Conservation (phyloP, 1,284 basidiomycete species). For the Ceratobasidium sp. region DNA sequence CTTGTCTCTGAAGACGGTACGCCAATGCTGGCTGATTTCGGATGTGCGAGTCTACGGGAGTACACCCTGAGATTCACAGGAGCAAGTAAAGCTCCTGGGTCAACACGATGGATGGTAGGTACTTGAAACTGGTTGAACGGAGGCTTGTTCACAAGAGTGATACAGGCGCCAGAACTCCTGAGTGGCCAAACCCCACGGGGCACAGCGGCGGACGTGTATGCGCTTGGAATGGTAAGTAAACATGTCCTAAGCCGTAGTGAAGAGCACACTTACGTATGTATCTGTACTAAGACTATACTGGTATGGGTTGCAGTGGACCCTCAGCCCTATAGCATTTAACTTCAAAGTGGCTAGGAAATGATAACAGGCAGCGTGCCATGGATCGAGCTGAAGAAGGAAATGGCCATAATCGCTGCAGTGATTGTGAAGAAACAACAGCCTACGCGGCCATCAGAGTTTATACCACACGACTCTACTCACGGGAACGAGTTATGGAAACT, state of each 20-base stretch:
- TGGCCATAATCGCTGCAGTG: no score
- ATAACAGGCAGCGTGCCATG: no score
- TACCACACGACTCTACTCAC: no score
- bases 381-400: no score
- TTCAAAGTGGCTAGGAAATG: no score
- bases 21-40: neutral
- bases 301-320: neutral
- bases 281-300: neutral
- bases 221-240: constrained; percentile 17
- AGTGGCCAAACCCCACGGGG: no score
- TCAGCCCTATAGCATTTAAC: no score
- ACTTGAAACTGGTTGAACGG: neutral
- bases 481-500: no score
- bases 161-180: no score
- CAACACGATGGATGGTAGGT: constrained; percentile 13
- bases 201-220: constrained; percentile 3
- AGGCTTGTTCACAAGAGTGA: neutral
- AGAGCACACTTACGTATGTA: neutral
- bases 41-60: neutral
- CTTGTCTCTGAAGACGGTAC: neutral
- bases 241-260: no score
- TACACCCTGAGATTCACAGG: neutral
- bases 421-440: no score
- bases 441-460: no score
- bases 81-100: neutral